These are phyloP conservation scores for Fusarium sublunatum DNA, from an alignment of 2,329 filamentous ascomycete species.

Conservation along the genomic window DNA sequence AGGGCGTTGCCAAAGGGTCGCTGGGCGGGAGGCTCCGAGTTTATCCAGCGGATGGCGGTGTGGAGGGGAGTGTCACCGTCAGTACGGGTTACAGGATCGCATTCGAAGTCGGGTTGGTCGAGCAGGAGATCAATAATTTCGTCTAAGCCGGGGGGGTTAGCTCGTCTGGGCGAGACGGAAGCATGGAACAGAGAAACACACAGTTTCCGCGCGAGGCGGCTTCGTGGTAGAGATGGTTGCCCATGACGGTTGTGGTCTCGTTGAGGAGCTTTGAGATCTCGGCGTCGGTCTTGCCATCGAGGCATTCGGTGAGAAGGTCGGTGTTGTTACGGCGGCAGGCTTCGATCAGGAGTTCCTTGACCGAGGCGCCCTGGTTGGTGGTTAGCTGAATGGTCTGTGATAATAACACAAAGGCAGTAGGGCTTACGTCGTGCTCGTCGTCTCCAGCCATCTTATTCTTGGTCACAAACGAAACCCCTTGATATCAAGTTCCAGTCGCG, in stretches of 20 bases:
- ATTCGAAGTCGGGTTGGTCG: conserved; percentile 86
- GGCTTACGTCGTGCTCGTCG: conserved; percentile 53
- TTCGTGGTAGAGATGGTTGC: conserved; percentile 89
- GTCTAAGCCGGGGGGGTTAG: conserved; percentile 59
- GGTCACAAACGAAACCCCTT: neutral
- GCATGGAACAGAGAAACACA: conserved; percentile 58
- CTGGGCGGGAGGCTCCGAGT: conserved; percentile 71
- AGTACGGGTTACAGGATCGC: conserved; percentile 77
- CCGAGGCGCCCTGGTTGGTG: conserved; percentile 77
- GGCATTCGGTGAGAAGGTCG: conserved; percentile 81
- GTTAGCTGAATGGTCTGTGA: neutral
- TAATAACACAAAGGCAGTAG: neutral
- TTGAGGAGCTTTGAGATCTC: conserved; percentile 85
- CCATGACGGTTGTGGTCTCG: conserved; percentile 83
- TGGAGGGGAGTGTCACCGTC: conserved; percentile 85
- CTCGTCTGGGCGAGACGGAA: conserved; percentile 5
- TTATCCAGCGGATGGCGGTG: conserved; percentile 80
- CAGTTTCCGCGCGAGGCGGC: conserved; percentile 88
- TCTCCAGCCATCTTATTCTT: conserved; percentile 42
- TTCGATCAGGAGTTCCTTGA: conserved; percentile 87
- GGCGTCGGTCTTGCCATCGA: conserved; percentile 70
- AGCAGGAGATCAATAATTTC: conserved; percentile 85
- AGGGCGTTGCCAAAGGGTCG: conserved; percentile 73
- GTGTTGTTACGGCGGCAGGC: conserved; percentile 94
- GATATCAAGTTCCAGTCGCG: conserved; percentile 11